phyloP scores from a whole-genome alignment of 106 monocot species.

The Dendrobium nobile region DNA sequence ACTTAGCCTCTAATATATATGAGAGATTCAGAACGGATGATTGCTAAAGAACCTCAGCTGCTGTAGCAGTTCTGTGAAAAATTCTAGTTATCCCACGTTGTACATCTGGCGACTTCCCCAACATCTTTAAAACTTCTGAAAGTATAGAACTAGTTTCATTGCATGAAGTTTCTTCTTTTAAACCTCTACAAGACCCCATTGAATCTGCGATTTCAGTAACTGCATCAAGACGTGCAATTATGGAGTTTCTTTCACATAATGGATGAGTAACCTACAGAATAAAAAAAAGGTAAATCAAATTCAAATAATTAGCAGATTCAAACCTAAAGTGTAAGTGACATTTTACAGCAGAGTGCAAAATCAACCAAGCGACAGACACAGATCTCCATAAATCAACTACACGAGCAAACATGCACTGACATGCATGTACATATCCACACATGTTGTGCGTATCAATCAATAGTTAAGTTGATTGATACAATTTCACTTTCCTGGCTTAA shows the following conservation, averaged over 20 bases:
- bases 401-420: no score
- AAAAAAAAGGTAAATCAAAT: constrained; percentile 10
- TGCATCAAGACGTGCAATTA: constrained; percentile 90
- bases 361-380: no score
- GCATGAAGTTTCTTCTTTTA: constrained; percentile 19
- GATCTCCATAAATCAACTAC: no score
- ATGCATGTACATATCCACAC: no score
- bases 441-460: no score
- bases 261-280: constrained; percentile 80
- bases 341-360: no score
- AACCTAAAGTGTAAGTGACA: neutral
- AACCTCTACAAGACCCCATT: constrained; percentile 39
- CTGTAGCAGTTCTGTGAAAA: constrained; percentile 68
- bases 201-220: constrained; percentile 85
- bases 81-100: constrained; percentile 94
- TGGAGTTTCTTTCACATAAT: constrained; percentile 66
- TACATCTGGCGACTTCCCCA: constrained; percentile 66
- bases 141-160: constrained; percentile 38
- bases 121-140: constrained; percentile 54
- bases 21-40: constrained; percentile 1
- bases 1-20: neutral
- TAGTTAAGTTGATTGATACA: no score
- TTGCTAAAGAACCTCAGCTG: constrained; percentile 50
- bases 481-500: no score
- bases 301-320: neutral